phyloP scores from a whole-genome alignment of 148 eudicot species.

The Chenopodium quinoa region DNA sequence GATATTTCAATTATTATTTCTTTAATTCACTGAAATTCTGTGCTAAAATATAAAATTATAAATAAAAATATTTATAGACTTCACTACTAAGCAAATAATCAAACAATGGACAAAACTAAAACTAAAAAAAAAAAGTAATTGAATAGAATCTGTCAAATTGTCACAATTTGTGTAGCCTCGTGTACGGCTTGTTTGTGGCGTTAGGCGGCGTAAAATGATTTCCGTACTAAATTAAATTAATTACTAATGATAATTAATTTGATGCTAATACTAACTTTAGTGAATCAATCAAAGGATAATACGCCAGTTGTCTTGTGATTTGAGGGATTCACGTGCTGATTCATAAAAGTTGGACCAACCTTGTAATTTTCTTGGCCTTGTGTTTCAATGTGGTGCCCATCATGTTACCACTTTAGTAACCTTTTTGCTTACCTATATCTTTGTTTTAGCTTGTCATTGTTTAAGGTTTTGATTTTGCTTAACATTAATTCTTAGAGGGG shows the following conservation, averaged over 20 bases:
- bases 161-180: slow-evolving; percentile 9
- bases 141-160: slow-evolving; percentile 4
- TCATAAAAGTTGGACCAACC: slow-evolving; percentile 22
- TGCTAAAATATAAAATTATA: background rate
- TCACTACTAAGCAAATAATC: background rate
- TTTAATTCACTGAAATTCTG: slow-evolving; percentile 12
- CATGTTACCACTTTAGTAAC: background rate
- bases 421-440: background rate
- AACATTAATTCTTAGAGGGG: background rate
- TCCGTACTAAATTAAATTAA: slow-evolving; percentile 17
- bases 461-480: background rate
- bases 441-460: too few relatives aligned
- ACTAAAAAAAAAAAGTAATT: too few relatives aligned
- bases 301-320: slow-evolving; percentile 11
- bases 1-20: slow-evolving; percentile 6
- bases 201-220: slow-evolving; percentile 15
- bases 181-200: slow-evolving; percentile 34
- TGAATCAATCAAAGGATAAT: background rate
- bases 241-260: background rate
- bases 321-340: slow-evolving; percentile 35
- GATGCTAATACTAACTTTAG: background rate
- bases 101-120: background rate
- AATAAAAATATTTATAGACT: background rate
- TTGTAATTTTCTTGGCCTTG: background rate
- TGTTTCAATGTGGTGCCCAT: background rate